Base-by-base conservation (phyloP, 208 protist species). In the Wallacemonas rigidus region DNA sequence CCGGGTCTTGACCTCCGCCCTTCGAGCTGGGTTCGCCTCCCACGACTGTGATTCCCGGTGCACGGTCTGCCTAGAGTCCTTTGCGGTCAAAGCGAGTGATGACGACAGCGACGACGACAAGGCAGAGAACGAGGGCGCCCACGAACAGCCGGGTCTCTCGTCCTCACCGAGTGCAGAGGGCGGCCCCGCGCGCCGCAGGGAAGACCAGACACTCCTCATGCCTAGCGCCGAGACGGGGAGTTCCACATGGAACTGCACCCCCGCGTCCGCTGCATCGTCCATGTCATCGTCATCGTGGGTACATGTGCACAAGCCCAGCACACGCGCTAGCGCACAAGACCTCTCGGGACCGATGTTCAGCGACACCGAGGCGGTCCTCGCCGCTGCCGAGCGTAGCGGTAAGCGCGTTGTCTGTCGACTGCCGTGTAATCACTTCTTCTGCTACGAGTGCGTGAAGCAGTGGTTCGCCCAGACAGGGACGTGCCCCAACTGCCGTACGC, bases 391-490 rank as follows among this genome's bases (percentile, higher is more conserved):
- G 56, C 56, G 36, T 38, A 7, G 17, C 8, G 56, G 56, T 6
- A 41, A 62, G 35, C 56, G 56, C 17, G 17, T 62, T 5, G 79
- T 90, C 15, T 83, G 79, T 47, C 71, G 81, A n/a, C 82, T 93
- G 9, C 88, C 88, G 45, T 93, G 88, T 69, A 77, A 86, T 12
- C 88, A 93, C 69, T 70, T 86, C 55, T 93, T 90, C 67, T 88
- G 87, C 62, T 69, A 76, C 26, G 17, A 35, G 17, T 93, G 88
- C 63, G 58, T 84, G 41, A n/a, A 80, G 58, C 71, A 75, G 58
- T 90, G 85, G 85, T 67, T 93, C n/a, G 51, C 40, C 14, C 68
- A 63, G 40, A 85, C 78, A 3, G 57, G 71, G 36, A 76, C 81
- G 2, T 93, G 88, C 65, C 88, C 88, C 1, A 87, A 89, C 72